Base-by-base conservation (phyloP, 768 basidiomycete genomes). In the Boletus sensibilis region DNA sequence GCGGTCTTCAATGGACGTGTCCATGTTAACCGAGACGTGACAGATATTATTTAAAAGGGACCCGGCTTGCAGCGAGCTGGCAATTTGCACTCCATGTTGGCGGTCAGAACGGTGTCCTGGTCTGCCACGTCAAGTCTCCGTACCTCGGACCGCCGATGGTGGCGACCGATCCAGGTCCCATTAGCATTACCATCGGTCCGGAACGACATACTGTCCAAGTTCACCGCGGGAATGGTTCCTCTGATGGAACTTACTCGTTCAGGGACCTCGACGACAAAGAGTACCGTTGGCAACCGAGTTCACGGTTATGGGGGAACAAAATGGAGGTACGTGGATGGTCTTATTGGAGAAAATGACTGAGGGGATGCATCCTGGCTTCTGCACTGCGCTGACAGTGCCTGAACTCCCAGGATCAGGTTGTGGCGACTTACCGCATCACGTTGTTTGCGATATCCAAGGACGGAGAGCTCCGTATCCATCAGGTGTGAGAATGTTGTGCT, bases 351-450 rank as follows among this genome's bases (percentile, higher is more conserved):
- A 2, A 12, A 4, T 37, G 27, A 12, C 54, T 51, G 18, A 53
- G 1, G 20, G 5, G 13, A 20, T 18, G 13, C 38, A 23, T 53
- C 13, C 27, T n/a, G 34, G 13, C n/a, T 40, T 38, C 13, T n/a
- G 21, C 37, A 2, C n/a, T 29, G 14, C 21, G 21, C 20, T 8
- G 11, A 21, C 33, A 72, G 70, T 73, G 72, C 46, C 46, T 64
- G 33, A 50, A 66, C 43, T 47, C 62, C 4, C 58, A 59, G 20
- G 50, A 56, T 38, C 60, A 59, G n/a, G 51, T 71, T 12, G 58
- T 73, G 25, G 70, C 70, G 1, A 70, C 69, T 12, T 71, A 73
- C 48, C 70, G 70, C 20, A 57, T 68, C 21, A 71, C 68, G 25
- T 42, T 57, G 11, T 61, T 71, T 55, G 72, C 70, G 13, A 31